These are phyloP conservation scores for Globisporangium sylvaticum DNA, from an alignment of 352 stramenopile genomes.

Conservation along the genomic window DNA sequence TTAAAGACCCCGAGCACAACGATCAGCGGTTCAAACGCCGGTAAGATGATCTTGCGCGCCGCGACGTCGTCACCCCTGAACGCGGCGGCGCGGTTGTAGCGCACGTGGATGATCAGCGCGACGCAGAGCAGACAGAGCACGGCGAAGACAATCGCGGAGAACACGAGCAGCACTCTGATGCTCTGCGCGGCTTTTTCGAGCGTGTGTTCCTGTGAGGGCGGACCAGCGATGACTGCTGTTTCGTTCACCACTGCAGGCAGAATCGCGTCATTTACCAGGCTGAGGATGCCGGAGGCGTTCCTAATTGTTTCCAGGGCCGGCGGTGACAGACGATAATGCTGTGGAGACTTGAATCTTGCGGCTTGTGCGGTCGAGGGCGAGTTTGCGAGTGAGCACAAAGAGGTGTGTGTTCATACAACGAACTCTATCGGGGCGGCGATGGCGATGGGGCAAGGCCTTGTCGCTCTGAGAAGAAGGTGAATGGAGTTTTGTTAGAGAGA, in stretches of 20 bases:
- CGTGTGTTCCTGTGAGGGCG: background rate
- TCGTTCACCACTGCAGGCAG: too few relatives aligned
- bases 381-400: background rate
- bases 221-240: too few relatives aligned
- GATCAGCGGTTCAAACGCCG: conserved; percentile 8
- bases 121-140: conserved; percentile 39
- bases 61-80: conserved; percentile 23
- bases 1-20: conserved; percentile 31
- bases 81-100: conserved; percentile 26
- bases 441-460: background rate
- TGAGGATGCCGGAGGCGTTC: too few relatives aligned
- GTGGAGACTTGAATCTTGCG: background rate
- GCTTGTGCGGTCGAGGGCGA: background rate
- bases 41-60: conserved; percentile 37
- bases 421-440: background rate
- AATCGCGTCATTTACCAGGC: too few relatives aligned
- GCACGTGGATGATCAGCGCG: conserved; percentile 29
- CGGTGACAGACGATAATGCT: too few relatives aligned
- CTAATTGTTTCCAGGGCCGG: too few relatives aligned
- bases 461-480: background rate
- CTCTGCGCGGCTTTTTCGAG: conserved; percentile 3
- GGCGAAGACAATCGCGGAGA: conserved; percentile 10
- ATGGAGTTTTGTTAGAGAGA: background rate
- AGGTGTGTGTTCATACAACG: background rate
- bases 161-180: background rate